Evolutionary conservation across 2,329 filamentous ascomycete genomes (phyloP).

Genomic region (Fusarium bactridioides): DNA sequence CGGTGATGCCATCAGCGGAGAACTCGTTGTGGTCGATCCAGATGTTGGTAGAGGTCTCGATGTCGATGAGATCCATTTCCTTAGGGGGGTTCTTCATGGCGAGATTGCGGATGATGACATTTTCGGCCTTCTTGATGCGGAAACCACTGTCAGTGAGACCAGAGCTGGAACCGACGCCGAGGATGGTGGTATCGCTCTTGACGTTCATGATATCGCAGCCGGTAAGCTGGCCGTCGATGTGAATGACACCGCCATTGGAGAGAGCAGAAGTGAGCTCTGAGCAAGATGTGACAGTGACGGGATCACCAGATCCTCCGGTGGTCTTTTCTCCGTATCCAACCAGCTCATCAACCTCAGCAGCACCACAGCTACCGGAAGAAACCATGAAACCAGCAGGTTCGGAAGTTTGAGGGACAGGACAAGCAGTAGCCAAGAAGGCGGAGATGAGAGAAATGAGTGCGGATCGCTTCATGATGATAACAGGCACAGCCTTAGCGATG

Average conservation of each 20-base stretch:
- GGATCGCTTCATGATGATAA: constrained; percentile 32
- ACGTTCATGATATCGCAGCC: constrained; percentile 52
- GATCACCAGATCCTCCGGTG: constrained; percentile 55
- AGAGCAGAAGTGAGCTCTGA: constrained; percentile 51
- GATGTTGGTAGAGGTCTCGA: constrained; percentile 54
- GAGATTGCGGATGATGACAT: constrained; percentile 62
- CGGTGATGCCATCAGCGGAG: constrained; percentile 55
- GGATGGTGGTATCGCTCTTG: constrained; percentile 57
- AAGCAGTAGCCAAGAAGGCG: constrained; percentile 31
- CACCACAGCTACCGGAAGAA: constrained; percentile 26
- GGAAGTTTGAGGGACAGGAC: background rate
- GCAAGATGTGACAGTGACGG: constrained; percentile 56
- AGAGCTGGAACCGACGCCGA: constrained; percentile 54
- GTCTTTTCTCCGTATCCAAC: constrained; percentile 48
- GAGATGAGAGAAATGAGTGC: constrained; percentile 36
- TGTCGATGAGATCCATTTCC: constrained; percentile 56
- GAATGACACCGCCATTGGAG: constrained; percentile 51
- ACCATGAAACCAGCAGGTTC: background rate
- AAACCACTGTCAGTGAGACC: constrained; percentile 51
- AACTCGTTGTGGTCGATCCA: constrained; percentile 69
- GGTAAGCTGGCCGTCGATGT: constrained; percentile 52
- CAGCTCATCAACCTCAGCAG: constrained; percentile 28
- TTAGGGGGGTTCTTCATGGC: constrained; percentile 54
- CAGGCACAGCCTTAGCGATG: constrained; percentile 22
- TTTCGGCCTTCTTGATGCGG: constrained; percentile 54